These are phyloP conservation scores for Thalassiosira ordinaria DNA, from an alignment of 352 stramenopile species.

Conservation along the genomic window DNA sequence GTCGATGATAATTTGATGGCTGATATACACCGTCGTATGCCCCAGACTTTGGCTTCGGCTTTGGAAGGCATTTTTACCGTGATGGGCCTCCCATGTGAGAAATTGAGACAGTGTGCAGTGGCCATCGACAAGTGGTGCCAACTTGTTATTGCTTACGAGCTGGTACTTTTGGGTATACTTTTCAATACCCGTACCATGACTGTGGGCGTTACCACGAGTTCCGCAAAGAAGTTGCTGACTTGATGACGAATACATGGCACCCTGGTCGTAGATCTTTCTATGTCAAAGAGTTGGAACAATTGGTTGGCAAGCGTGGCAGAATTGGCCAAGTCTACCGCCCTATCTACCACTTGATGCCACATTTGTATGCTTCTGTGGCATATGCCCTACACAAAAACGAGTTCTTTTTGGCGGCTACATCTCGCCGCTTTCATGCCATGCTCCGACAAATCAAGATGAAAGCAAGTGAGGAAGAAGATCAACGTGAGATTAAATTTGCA, in stretches of 20 bases:
- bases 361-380: conserved; percentile 16
- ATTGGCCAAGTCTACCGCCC: neutral
- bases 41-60: neutral
- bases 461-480: neutral
- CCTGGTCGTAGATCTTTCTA: neutral
- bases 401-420: neutral
- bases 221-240: conserved; percentile 10
- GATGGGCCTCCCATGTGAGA: conserved; percentile 17
- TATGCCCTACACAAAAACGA: neutral
- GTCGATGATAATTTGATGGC: conserved; percentile 37
- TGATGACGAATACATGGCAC: neutral
- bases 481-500: conserved; percentile 13
- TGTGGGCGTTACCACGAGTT: conserved; percentile 29
- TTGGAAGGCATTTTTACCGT: conserved; percentile 50
- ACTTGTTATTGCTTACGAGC: neutral
- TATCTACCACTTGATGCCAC: conserved; percentile 9
- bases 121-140: conserved; percentile 46
- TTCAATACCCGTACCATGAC: conserved; percentile 20
- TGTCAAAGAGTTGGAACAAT: neutral
- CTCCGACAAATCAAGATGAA: no score
- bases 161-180: conserved; percentile 21
- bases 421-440: no score
- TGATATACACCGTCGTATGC: neutral
- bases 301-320: neutral
- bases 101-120: conserved; percentile 5